Conservation (phyloP, 257 asterid species). For the Solanum rostratum region DNA sequence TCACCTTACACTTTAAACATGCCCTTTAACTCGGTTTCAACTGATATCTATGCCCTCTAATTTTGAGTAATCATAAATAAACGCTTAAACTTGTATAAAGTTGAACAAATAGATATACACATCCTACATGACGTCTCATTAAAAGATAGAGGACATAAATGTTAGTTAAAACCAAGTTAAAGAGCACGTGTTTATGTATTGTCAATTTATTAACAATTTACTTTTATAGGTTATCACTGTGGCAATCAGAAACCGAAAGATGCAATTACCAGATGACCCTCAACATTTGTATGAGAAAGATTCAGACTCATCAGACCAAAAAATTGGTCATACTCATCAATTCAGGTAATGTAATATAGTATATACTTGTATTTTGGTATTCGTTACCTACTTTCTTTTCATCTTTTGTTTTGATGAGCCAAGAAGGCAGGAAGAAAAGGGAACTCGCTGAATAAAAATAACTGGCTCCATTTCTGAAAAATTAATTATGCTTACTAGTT, state of each 20-base stretch:
- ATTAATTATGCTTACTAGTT: no score
- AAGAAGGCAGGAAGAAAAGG: no score
- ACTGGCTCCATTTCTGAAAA: no score
- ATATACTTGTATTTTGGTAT: neutral
- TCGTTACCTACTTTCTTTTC: neutral
- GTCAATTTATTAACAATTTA: neutral
- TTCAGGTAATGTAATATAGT: constrained; percentile 21
- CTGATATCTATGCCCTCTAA: neutral
- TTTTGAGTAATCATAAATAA: neutral
- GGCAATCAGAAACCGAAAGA: constrained; percentile 26
- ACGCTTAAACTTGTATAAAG: no score
- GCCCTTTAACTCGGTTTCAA: no score
- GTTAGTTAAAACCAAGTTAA: neutral
- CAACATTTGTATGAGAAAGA: constrained; percentile 29
- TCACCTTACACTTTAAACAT: neutral
- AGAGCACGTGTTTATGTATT: neutral
- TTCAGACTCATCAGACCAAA: constrained; percentile 5
- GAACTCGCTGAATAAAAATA: no score
- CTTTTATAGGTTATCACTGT: neutral
- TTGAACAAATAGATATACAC: neutral
- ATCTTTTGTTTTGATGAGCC: no score
- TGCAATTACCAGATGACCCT: constrained; percentile 22
- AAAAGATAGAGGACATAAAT: neutral
- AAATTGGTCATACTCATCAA: constrained; percentile 28
- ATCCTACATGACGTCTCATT: neutral